Evolutionary conservation across 2,329 filamentous ascomycete species (phyloP).

Genomic region (Xylogone sp.): DNA sequence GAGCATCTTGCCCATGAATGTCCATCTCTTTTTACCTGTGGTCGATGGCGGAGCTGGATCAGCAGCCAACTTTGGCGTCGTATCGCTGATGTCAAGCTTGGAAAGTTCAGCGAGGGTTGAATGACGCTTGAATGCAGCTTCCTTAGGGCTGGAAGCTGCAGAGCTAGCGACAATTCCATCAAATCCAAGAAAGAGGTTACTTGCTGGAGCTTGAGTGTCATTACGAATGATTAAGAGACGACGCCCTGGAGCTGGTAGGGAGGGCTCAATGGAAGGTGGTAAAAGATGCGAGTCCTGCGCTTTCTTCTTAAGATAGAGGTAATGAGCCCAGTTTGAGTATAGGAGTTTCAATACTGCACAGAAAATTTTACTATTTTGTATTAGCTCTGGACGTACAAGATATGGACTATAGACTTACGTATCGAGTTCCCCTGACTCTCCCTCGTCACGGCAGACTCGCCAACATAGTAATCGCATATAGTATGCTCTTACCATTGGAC

Average conservation of each 20-base stretch:
- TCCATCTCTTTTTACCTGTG: constrained; percentile 55
- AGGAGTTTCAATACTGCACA: constrained; percentile 53
- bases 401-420: constrained; percentile 40
- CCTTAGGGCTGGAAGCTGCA: constrained; percentile 4
- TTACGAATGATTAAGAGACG: constrained; percentile 67
- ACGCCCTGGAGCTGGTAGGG: constrained; percentile 65
- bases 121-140: constrained; percentile 20
- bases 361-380: constrained; percentile 50
- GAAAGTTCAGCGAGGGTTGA: constrained; percentile 16
- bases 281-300: constrained; percentile 46
- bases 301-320: constrained; percentile 54
- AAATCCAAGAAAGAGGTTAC: constrained; percentile 54
- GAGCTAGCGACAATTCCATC: constrained; percentile 45
- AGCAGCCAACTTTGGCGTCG: constrained; percentile 10
- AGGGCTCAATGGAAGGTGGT: constrained; percentile 59
- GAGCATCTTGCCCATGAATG: constrained; percentile 60
- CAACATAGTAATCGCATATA: constrained; percentile 70
- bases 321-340: constrained; percentile 59
- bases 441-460: constrained; percentile 63
- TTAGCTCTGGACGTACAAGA: constrained; percentile 16
- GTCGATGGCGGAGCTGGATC: constrained; percentile 12
- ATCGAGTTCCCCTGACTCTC: constrained; percentile 46
- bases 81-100: constrained; percentile 13
- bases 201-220: constrained; percentile 40
- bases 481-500: constrained; percentile 73